phyloP scores from a whole-genome alignment of 2,329 filamentous ascomycete genomes.

The Clarireedia homoeocarpa region DNA sequence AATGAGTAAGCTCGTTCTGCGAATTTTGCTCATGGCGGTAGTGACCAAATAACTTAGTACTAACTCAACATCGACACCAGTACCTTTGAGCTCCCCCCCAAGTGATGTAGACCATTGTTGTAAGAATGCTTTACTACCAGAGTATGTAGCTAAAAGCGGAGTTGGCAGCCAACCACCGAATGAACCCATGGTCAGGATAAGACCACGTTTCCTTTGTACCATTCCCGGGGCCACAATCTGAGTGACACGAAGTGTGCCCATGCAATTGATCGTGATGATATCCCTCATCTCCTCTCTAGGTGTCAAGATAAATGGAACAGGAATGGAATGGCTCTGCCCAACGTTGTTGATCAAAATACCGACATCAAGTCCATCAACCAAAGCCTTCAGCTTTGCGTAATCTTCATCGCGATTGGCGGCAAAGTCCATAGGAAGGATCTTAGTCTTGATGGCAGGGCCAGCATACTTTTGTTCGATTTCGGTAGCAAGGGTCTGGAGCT shows the following conservation, averaged over 20 bases:
- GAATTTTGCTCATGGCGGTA: slow-evolving; percentile 94
- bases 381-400: slow-evolving; percentile 63
- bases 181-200: slow-evolving; percentile 95
- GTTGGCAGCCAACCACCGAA: slow-evolving; percentile 91
- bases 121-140: slow-evolving; percentile 94
- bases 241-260: slow-evolving; percentile 82
- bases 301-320: slow-evolving; percentile 80
- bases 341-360: slow-evolving; percentile 95
- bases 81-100: slow-evolving; percentile 69
- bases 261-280: slow-evolving; percentile 94
- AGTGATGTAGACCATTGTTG: slow-evolving; percentile 92
- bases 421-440: slow-evolving; percentile 88
- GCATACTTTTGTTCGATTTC: slow-evolving; percentile 68
- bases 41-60: slow-evolving; percentile 90
- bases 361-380: slow-evolving; percentile 69
- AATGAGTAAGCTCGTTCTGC: slow-evolving; percentile 66
- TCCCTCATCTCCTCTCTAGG: slow-evolving; percentile 70
- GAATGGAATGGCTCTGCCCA: slow-evolving; percentile 87
- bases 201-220: slow-evolving; percentile 72
- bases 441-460: slow-evolving; percentile 55
- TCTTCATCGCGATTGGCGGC: slow-evolving; percentile 69
- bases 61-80: slow-evolving; percentile 83
- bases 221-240: slow-evolving; percentile 79
- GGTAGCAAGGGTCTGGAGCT: slow-evolving; percentile 68
- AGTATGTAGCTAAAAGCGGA: slow-evolving; percentile 90